Conservation (phyloP, 495 filamentous ascomycete species). For the Alectoria sarmentosa region DNA sequence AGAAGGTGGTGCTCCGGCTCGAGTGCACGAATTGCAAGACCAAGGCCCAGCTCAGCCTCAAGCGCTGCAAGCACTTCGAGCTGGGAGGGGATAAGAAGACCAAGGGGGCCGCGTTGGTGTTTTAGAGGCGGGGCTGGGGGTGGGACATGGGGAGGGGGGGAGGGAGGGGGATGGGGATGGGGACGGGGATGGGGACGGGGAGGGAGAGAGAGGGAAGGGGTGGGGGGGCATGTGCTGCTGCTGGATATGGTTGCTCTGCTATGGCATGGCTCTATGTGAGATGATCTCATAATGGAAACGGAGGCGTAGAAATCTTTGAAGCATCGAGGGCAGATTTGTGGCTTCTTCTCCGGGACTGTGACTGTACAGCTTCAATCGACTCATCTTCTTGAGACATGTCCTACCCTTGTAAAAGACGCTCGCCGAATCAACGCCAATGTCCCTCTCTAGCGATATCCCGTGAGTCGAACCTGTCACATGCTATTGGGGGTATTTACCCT, state of each 20-base stretch:
- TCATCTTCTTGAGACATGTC: background rate
- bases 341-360: background rate
- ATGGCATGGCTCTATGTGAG: background rate
- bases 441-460: background rate
- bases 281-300: background rate
- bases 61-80: conserved; percentile 43
- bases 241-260: background rate
- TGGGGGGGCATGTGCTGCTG: background rate
- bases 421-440: background rate
- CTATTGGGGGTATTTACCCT: no score
- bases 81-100: conserved; percentile 97
- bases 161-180: background rate
- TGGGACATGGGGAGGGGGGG: background rate
- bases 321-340: background rate
- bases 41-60: conserved; percentile 95
- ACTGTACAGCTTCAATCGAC: background rate
- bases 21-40: conserved; percentile 97
- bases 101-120: conserved; percentile 99
- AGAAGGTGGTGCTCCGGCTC: conserved; percentile 97
- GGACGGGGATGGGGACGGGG: background rate
- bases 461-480: no score
- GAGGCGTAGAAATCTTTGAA: background rate
- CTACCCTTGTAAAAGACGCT: background rate
- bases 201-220: background rate
- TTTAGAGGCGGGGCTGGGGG: conserved; percentile 50